These are phyloP conservation scores for Phytopythium helicoides DNA, from an alignment of 352 stramenopile species.

Conservation along the genomic window DNA sequence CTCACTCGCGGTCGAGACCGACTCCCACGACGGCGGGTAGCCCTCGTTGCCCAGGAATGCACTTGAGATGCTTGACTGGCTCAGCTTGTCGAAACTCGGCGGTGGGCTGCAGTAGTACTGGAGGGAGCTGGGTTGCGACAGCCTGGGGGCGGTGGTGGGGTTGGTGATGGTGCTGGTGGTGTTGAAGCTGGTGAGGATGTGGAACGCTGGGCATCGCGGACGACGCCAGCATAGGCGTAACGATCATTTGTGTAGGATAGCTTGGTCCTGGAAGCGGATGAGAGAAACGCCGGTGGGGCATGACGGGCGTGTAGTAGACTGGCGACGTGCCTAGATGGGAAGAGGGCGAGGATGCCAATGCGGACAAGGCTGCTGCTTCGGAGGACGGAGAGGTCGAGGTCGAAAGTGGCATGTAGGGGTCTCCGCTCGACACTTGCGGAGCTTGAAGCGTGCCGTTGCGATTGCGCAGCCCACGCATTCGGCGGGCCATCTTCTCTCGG, in stretches of 20 bases:
- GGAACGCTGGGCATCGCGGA: neutral
- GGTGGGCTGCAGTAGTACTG: slow-evolving; percentile 15
- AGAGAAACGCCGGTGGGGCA: too few relatives aligned
- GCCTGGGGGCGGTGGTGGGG: slow-evolving; percentile 12
- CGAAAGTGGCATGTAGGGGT: slow-evolving; percentile 8
- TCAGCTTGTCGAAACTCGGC: slow-evolving; percentile 40
- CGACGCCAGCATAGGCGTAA: too few relatives aligned
- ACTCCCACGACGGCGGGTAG: slow-evolving; percentile 32
- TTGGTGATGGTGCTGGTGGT: slow-evolving; percentile 6
- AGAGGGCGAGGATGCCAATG: too few relatives aligned
- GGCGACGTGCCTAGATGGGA: too few relatives aligned
- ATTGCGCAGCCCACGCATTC: slow-evolving; percentile 61
- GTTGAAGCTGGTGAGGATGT: neutral
- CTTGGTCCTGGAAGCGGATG: too few relatives aligned
- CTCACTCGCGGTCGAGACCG: slow-evolving; percentile 8
- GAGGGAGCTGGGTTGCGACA: slow-evolving; percentile 8
- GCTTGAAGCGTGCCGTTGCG: slow-evolving; percentile 53
- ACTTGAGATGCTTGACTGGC: slow-evolving; percentile 35
- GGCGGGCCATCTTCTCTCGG: slow-evolving; percentile 53
- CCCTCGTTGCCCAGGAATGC: slow-evolving; percentile 31
- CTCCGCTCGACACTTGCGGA: slow-evolving; percentile 16
- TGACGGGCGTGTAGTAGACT: too few relatives aligned
- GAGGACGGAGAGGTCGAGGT: slow-evolving; percentile 16
- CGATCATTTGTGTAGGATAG: too few relatives aligned
- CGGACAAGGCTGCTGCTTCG: too few relatives aligned